Percentiles rank a stretch among this genome's conserved stretches.
phyloP scores from a whole-genome alignment of 164 flowering plant genomes.

The Magnolia officinalis region DNA sequence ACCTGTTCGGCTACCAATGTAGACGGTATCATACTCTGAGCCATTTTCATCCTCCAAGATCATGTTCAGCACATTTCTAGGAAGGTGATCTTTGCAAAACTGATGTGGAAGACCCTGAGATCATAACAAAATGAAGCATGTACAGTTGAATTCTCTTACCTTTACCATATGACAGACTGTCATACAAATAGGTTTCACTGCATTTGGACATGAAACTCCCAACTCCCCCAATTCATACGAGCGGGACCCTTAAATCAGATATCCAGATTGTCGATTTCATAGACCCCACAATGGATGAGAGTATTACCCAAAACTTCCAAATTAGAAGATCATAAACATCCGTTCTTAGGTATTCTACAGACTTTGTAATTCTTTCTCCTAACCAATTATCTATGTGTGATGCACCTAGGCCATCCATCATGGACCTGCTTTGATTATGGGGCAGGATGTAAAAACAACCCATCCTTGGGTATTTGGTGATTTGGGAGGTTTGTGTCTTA shows the following conservation, averaged over 20 bases:
- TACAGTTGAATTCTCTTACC: not conserved
- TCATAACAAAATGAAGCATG: not conserved
- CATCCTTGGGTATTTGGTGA: too few species aligned
- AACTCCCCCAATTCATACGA: not conserved
- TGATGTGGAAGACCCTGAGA: constrained; percentile 46
- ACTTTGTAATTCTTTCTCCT: too few species aligned
- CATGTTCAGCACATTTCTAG: constrained; percentile 27
- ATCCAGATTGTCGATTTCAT: too few species aligned
- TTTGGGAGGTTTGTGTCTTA: too few species aligned
- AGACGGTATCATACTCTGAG: constrained; percentile 36
- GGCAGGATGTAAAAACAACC: too few species aligned
- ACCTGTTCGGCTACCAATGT: constrained; percentile 43
- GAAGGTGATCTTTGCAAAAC: constrained; percentile 50
- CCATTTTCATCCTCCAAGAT: constrained; percentile 52
- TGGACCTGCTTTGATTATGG: too few species aligned
- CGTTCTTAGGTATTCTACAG: too few species aligned
- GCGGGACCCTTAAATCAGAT: not conserved
- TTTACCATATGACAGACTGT: not conserved
- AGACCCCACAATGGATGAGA: not conserved
- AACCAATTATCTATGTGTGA: too few species aligned
- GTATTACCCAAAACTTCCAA: not conserved
- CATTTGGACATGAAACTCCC: not conserved
- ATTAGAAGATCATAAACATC: not conserved
- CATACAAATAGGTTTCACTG: not conserved
- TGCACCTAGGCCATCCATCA: too few species aligned